Evolutionary conservation across 331 rosid genomes (phyloP).

Genomic region (Quercus lobata): DNA sequence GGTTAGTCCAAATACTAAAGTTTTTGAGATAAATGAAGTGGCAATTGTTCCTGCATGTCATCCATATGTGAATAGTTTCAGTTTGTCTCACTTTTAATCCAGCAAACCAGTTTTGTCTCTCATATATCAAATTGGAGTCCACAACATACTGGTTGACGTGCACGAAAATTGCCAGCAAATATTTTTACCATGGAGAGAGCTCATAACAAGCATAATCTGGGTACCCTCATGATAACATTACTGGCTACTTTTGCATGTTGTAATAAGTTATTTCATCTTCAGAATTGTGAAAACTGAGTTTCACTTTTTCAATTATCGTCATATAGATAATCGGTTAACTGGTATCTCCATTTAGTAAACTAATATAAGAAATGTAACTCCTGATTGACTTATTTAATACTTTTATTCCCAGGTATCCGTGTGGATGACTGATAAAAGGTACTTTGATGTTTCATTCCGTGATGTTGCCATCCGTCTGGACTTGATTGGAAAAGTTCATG

Average conservation of each 20-base stretch:
- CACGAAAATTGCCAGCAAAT: too few relatives aligned
- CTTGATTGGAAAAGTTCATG: conserved; percentile 33
- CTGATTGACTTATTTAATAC: not conserved
- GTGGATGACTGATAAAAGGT: conserved; percentile 32
- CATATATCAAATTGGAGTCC: too few relatives aligned
- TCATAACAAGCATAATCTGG: not conserved
- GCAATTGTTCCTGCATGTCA: too few relatives aligned
- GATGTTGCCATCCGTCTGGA: conserved; percentile 23
- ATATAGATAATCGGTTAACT: not conserved
- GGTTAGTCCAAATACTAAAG: too few relatives aligned
- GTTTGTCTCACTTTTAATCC: too few relatives aligned
- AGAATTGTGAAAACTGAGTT: not conserved
- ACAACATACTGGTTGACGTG: too few relatives aligned
- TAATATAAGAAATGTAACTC: not conserved
- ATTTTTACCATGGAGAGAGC: not conserved
- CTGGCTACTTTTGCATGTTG: too few relatives aligned
- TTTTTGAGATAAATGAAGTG: too few relatives aligned
- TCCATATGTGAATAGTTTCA: too few relatives aligned
- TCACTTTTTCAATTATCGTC: not conserved
- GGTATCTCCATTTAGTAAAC: not conserved
- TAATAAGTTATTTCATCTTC: too few relatives aligned
- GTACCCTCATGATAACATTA: too few relatives aligned
- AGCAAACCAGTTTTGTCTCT: too few relatives aligned
- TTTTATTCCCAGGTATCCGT: conserved; percentile 13
- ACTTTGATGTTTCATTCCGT: not conserved